phyloP scores from a whole-genome alignment of 2,329 filamentous ascomycete species.

The Clarireedia homoeocarpa region DNA sequence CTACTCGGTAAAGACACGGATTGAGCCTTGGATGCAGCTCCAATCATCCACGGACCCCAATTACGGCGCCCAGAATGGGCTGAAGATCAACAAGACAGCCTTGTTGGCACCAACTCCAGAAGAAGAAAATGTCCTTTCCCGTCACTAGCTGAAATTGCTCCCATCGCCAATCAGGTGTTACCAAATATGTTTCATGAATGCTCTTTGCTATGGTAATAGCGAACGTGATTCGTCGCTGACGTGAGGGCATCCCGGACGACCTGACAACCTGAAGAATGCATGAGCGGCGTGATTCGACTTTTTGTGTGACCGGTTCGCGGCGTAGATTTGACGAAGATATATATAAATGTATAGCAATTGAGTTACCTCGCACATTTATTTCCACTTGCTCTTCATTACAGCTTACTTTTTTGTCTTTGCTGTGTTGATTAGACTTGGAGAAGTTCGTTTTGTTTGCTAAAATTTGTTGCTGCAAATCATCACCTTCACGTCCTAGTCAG shows the following conservation, averaged over 20 bases:
- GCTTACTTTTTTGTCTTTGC: too few species aligned
- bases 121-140: not conserved
- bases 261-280: not conserved
- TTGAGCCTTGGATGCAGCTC: too few species aligned
- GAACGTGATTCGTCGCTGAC: slow-evolving; percentile 6
- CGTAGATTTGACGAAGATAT: not conserved
- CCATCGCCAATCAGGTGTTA: not conserved
- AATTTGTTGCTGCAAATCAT: not conserved
- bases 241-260: not conserved
- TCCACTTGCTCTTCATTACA: not conserved
- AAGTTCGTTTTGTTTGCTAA: not conserved
- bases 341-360: slow-evolving; percentile 1
- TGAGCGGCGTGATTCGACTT: not conserved
- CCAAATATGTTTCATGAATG: not conserved
- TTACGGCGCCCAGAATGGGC: too few species aligned
- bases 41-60: too few species aligned
- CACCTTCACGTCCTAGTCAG: not conserved
- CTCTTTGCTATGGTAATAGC: not conserved
- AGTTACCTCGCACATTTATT: not conserved
- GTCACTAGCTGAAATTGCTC: not conserved
- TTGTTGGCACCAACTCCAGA: not conserved
- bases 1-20: too few species aligned
- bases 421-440: too few species aligned
- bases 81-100: not conserved
- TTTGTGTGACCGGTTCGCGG: not conserved